Evolutionary conservation across 2,329 filamentous ascomycete species (phyloP).

Genomic region (Bretziella fagacearum): DNA sequence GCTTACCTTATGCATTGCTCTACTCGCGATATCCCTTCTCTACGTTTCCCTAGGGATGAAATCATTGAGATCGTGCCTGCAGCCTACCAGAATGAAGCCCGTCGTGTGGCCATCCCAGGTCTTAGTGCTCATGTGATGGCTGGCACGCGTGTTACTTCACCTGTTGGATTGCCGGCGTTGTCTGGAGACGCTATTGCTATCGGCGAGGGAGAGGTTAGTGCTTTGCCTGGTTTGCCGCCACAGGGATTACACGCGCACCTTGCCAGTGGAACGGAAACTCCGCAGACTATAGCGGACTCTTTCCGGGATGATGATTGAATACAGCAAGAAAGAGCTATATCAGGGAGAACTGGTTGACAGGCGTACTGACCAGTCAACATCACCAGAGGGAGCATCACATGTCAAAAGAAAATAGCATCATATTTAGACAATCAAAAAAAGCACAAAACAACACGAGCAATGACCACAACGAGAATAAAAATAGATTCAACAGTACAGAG

Average conservation of each 20-base stretch:
- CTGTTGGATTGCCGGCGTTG: slow-evolving; percentile 4
- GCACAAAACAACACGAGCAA: too few relatives aligned
- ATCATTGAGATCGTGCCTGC: slow-evolving; percentile 98
- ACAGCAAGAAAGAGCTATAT: too few relatives aligned
- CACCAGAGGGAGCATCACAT: too few relatives aligned
- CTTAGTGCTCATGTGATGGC: slow-evolving; percentile 52
- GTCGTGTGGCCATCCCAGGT: slow-evolving; percentile 68
- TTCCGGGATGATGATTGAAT: slow-evolving; percentile 14
- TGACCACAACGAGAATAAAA: too few relatives aligned
- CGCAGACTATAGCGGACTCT: slow-evolving; percentile 10
- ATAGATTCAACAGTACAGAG: too few relatives aligned
- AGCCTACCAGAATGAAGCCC: slow-evolving; percentile 91
- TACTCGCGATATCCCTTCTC: slow-evolving; percentile 78
- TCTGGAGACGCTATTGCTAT: slow-evolving; percentile 4
- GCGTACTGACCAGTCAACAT: too few relatives aligned
- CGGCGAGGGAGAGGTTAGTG: background rate
- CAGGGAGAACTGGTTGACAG: too few relatives aligned
- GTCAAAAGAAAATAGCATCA: too few relatives aligned
- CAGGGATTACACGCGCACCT: slow-evolving; percentile 3
- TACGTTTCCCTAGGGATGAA: slow-evolving; percentile 88
- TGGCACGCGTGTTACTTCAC: slow-evolving; percentile 21
- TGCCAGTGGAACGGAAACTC: slow-evolving; percentile 4
- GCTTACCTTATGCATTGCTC: slow-evolving; percentile 98
- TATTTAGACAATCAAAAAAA: too few relatives aligned
- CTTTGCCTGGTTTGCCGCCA: background rate